These are phyloP conservation scores for Cryptomeria japonica DNA, from an alignment of 75 land plant species.

Conservation along the genomic window DNA sequence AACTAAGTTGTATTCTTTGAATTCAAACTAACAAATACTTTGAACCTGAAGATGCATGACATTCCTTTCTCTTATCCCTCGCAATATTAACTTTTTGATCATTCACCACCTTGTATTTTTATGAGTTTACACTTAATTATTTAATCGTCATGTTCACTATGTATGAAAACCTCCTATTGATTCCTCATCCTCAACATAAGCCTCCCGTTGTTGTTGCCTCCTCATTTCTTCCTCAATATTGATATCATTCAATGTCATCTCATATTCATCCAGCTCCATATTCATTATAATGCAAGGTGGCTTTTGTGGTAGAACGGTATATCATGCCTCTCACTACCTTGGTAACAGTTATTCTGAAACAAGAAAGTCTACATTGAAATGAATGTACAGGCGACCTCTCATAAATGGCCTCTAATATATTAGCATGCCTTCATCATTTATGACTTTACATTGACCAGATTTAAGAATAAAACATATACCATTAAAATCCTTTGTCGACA, in stretches of 20 bases:
- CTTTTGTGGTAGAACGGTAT: conserved; percentile 33
- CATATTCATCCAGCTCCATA: conserved; percentile 73
- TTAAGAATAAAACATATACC: too few species aligned
- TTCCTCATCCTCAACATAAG: conserved; percentile 75
- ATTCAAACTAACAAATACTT: too few species aligned
- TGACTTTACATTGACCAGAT: not conserved
- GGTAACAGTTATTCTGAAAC: conserved; percentile 45
- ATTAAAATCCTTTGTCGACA: too few species aligned
- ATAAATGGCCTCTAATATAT: conserved; percentile 67
- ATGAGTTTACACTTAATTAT: too few species aligned
- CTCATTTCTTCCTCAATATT: conserved; percentile 71
- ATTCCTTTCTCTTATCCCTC: too few species aligned
- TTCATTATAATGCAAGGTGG: conserved; percentile 25
- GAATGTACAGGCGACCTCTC: conserved; percentile 68
- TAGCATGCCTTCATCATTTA: conserved; percentile 88
- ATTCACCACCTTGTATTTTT: too few species aligned
- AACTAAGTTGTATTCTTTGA: too few species aligned
- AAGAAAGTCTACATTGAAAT: conserved; percentile 76
- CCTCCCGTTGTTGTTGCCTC: conserved; percentile 56
- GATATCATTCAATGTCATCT: conserved; percentile 68
- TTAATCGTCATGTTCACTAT: conserved; percentile 64
- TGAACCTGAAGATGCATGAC: too few species aligned
- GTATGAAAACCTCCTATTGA: conserved; percentile 32
- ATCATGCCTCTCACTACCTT: conserved; percentile 46
- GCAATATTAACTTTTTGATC: too few species aligned